Percentiles rank a stretch among this genome's conserved stretches.
These are phyloP conservation scores for Halteria grandinella DNA, from an alignment of 73 alveolate species.

Conservation along the genomic window DNA sequence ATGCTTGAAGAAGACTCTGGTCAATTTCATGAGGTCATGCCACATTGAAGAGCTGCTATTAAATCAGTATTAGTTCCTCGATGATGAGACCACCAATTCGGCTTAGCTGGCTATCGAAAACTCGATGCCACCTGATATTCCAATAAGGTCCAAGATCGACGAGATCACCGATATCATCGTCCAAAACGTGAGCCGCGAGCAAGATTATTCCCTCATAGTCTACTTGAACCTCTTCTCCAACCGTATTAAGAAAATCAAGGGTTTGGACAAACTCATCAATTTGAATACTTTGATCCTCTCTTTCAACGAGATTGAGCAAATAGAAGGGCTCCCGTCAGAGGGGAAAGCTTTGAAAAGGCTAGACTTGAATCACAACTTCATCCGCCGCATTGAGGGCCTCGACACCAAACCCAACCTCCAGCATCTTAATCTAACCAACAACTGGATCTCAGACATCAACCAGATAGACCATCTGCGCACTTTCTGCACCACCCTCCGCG, in stretches of 20 bases:
- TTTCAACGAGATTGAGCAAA: conserved; percentile 87
- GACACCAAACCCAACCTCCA: conserved; percentile 69
- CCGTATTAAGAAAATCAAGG: conserved; percentile 83
- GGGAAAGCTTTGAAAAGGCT: conserved; percentile 78
- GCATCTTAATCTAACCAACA: conserved; percentile 69
- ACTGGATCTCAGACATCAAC: conserved; percentile 55
- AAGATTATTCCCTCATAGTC: conserved; percentile 63
- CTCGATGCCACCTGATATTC: conserved; percentile 76
- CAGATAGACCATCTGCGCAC: conserved; percentile 11
- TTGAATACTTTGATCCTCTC: conserved; percentile 84
- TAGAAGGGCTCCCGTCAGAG: conserved; percentile 77
- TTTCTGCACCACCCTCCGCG: conserved; percentile 8
- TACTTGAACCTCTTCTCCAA: conserved; percentile 89
- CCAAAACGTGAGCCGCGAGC: conserved; percentile 16
- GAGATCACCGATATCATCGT: conserved; percentile 8
- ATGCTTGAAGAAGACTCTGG: conserved; percentile 67
- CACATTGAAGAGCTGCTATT: conserved; percentile 52
- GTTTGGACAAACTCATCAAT: conserved; percentile 78
- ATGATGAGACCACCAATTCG: conserved; percentile 34
- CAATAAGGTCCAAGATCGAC: conserved; percentile 45
- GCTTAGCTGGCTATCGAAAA: conserved; percentile 42
- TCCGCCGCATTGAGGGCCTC: conserved; percentile 79
- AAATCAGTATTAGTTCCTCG: conserved; percentile 46
- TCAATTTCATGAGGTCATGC: conserved; percentile 68
- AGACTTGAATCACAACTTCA: conserved; percentile 91